These are phyloP conservation scores for Cystobasidiaceae sp. DNA, from an alignment of 1,284 basidiomycete species.

Conservation along the genomic window DNA sequence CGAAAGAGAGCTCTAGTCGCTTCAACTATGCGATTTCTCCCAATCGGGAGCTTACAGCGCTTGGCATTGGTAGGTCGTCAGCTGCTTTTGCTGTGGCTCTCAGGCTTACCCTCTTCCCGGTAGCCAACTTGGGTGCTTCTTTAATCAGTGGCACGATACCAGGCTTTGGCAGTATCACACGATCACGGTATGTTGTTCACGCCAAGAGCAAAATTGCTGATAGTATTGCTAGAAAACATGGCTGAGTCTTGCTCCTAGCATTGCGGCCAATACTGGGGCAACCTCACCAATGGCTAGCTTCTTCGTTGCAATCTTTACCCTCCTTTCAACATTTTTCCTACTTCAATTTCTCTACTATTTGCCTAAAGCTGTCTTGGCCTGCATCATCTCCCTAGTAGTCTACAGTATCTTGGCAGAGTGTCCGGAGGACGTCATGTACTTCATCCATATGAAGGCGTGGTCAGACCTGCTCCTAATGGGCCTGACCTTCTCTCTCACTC, in stretches of 20 bases:
- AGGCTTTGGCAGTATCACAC: slow-evolving; percentile 80
- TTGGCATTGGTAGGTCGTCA: slow-evolving; percentile 48
- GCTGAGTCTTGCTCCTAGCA: slow-evolving; percentile 57
- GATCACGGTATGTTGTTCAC: slow-evolving; percentile 29
- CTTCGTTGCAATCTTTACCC: slow-evolving; percentile 65
- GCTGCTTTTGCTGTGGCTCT: slow-evolving; percentile 5
- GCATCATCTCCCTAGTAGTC: slow-evolving; percentile 74
- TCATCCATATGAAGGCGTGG: slow-evolving; percentile 66
- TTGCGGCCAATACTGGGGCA: slow-evolving; percentile 80
- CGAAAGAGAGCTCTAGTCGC: slow-evolving; percentile 75
- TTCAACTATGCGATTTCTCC: slow-evolving; percentile 84
- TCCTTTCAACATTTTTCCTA: slow-evolving; percentile 80
- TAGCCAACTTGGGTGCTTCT: slow-evolving; percentile 67
- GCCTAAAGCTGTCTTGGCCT: slow-evolving; percentile 73
- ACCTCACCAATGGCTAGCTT: slow-evolving; percentile 82
- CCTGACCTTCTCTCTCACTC: slow-evolving; percentile 73
- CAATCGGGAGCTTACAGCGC: slow-evolving; percentile 81
- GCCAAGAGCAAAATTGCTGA: neutral
- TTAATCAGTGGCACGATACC: slow-evolving; percentile 80
- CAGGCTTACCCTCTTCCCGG: slow-evolving; percentile 47
- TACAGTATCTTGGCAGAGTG: slow-evolving; percentile 76
- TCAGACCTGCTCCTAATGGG: slow-evolving; percentile 75
- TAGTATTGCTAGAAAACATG: neutral
- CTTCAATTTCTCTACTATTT: slow-evolving; percentile 70
- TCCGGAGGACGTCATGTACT: slow-evolving; percentile 35